phyloP scores from a whole-genome alignment of 805 yeast genomes.

The Saccharomycopsis fermentans region DNA sequence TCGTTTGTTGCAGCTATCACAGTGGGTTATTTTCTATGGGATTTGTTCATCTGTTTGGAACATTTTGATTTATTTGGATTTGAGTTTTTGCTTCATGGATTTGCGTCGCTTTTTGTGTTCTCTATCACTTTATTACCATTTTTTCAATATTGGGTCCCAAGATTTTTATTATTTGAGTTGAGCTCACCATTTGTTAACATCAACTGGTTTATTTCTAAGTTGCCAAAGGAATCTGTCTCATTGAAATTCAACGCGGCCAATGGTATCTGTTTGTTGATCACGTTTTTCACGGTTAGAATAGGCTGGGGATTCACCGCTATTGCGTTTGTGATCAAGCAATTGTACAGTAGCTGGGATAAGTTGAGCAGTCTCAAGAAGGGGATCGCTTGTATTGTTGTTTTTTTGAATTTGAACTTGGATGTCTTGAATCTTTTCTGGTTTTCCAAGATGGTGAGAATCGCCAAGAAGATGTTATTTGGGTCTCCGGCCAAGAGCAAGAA shows the following conservation, averaged over 20 bases:
- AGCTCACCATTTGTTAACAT: conserved; percentile 92
- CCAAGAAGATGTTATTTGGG: conserved; percentile 37
- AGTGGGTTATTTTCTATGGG: conserved; percentile 90
- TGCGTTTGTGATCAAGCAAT: conserved; percentile 35
- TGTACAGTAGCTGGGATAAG: conserved; percentile 34
- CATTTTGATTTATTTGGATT: conserved; percentile 64
- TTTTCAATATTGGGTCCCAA: conserved; percentile 72
- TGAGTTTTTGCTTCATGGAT: conserved; percentile 76
- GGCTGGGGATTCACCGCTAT: conserved; percentile 83
- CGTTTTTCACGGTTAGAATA: conserved; percentile 72
- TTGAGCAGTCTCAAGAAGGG: conserved; percentile 31
- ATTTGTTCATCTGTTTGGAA: conserved; percentile 54
- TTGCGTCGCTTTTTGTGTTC: conserved; percentile 72
- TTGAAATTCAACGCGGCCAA: conserved; percentile 46
- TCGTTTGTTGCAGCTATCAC: conserved; percentile 67
- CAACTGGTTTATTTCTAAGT: conserved; percentile 80
- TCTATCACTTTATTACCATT: conserved; percentile 55
- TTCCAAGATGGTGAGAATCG: conserved; percentile 69
- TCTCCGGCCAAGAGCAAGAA: background rate
- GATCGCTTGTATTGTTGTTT: conserved; percentile 41
- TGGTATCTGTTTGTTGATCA: conserved; percentile 56
- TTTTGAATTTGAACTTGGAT: conserved; percentile 54
- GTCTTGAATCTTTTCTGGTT: conserved; percentile 79
- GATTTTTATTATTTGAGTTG: conserved; percentile 75
- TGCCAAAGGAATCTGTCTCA: conserved; percentile 60